Conservation (phyloP, 306 rosid species). For the Hippophae rhamnoides region DNA sequence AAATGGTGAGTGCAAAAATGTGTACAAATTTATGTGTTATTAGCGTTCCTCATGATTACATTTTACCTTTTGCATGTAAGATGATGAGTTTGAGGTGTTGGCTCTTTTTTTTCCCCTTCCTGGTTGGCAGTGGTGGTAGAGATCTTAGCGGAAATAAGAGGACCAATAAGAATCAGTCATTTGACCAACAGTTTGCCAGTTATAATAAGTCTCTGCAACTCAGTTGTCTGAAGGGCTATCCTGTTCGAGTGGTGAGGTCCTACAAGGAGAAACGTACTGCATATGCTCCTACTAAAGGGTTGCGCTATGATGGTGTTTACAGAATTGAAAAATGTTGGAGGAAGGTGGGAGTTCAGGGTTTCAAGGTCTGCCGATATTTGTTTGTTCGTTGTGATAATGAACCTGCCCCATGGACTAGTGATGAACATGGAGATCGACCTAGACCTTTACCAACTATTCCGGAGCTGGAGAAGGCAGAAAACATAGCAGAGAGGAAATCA, state of each 20-base stretch:
- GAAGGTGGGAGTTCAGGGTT: constrained; percentile 72
- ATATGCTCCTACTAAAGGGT: constrained; percentile 63
- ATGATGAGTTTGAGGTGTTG: background rate
- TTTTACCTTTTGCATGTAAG: background rate
- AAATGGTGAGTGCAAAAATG: too few species aligned
- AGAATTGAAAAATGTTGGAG: constrained; percentile 88
- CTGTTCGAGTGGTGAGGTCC: constrained; percentile 78
- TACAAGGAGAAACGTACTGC: constrained; percentile 72
- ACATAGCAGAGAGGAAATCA: constrained; percentile 42
- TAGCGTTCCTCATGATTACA: background rate
- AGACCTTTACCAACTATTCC: constrained; percentile 39
- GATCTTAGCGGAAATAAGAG: constrained; percentile 67
- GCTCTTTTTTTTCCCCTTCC: background rate
- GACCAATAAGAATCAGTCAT: constrained; percentile 46
- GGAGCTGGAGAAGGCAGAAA: constrained; percentile 41
- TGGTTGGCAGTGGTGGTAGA: constrained; percentile 59
- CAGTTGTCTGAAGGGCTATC: constrained; percentile 70
- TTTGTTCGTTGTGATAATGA: constrained; percentile 82
- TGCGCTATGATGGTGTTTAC: constrained; percentile 76
- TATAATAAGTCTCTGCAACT: constrained; percentile 51
- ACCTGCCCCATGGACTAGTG: constrained; percentile 87
- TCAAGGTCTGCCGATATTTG: constrained; percentile 56
- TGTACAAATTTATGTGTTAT: too few species aligned
- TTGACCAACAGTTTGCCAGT: constrained; percentile 63
- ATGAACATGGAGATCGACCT: constrained; percentile 58